Percentiles rank a stretch among this genome's conserved stretches.
Evolutionary conservation across 768 basidiomycete genomes (phyloP).

Genomic region (Termitomyces eurrhizus): DNA sequence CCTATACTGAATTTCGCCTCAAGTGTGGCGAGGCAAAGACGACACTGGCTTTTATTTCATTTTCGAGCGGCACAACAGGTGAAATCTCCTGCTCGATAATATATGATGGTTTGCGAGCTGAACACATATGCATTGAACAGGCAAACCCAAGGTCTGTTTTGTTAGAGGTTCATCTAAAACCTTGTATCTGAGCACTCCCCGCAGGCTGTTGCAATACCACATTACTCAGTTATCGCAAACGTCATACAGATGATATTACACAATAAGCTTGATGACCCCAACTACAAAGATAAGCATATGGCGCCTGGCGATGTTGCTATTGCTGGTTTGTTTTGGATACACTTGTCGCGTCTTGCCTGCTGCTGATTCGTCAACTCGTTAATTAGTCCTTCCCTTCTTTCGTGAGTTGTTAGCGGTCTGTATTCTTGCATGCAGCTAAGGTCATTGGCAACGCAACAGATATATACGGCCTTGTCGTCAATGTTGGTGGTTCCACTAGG

Average conservation of each 20-base stretch:
- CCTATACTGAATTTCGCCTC: slow-evolving; percentile 45
- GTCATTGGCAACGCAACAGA: slow-evolving; percentile 28
- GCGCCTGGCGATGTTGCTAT: slow-evolving; percentile 53
- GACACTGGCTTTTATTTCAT: slow-evolving; percentile 62
- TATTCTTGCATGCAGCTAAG: neutral
- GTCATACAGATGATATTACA: slow-evolving; percentile 56
- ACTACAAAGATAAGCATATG: slow-evolving; percentile 36
- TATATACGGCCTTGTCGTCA: slow-evolving; percentile 57
- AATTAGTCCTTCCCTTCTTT: slow-evolving; percentile 54
- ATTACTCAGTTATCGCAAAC: slow-evolving; percentile 62
- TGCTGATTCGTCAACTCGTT: neutral
- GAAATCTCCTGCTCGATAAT: slow-evolving; percentile 18
- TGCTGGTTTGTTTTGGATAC: slow-evolving; percentile 42
- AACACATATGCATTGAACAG: slow-evolving; percentile 10
- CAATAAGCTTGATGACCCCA: slow-evolving; percentile 38
- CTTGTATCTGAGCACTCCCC: neutral
- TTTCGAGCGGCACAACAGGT: slow-evolving; percentile 78
- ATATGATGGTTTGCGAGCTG: neutral
- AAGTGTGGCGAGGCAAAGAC: slow-evolving; percentile 55
- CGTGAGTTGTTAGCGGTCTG: slow-evolving; percentile 33
- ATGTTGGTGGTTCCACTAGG: slow-evolving; percentile 31
- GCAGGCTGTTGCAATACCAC: slow-evolving; percentile 65
- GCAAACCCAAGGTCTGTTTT: slow-evolving; percentile 32
- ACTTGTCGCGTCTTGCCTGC: neutral
- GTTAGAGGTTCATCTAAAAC: neutral